Evolutionary conservation across 2,329 filamentous ascomycete genomes (phyloP), one percentile per base, ranked within the genome.

Genomic region (Hypoxylon sp.): DNA sequence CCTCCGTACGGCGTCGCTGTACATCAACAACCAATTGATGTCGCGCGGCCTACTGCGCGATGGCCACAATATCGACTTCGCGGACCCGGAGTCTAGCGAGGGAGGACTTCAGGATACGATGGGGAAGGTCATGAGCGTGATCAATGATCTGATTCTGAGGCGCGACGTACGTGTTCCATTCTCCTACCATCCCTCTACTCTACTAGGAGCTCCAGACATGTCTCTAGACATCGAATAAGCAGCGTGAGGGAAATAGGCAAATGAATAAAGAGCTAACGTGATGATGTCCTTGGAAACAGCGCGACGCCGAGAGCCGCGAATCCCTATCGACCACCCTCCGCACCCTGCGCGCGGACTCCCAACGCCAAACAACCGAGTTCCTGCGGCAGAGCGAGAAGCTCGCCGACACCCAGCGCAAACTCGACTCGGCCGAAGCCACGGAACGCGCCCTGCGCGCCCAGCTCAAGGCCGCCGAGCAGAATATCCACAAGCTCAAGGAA

Each of bases 81-180:
- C 92, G 66, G 84, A 89, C 68, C 91, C 92, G 7, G 88, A 88
- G 69, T 86, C 85, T 65, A 87, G 90, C 69, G 85, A 86, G 17
- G 88, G 87, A 17, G 84, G 88, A 38, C 86, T 84, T 45, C 77
- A 79, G 23, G 87, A 86, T 55, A 92, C 92, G 17, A 95, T 96
- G 90, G 91, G 92, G 19, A 89, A 90, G 72, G 90, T 98, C 74
- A 97, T 99, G 82, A 92, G 95, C 77, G 86, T 99, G 23, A 89
- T 99, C 52, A 97, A 99, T 80, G 96, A 99, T 77, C 81, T 99
- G 73, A 93, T 99, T 65, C 79, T 98, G 66, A 89, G 94, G 72
- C 89, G 94, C 83, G 96, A 99, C 79, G 93, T 97, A 83, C 74
- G 89, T 84, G 58, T 60, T 51, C 19, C 21, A 62, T 55, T n/a